phyloP scores from a whole-genome alignment of 2,329 filamentous ascomycete genomes.

The Raffaelea ambrosiae region DNA sequence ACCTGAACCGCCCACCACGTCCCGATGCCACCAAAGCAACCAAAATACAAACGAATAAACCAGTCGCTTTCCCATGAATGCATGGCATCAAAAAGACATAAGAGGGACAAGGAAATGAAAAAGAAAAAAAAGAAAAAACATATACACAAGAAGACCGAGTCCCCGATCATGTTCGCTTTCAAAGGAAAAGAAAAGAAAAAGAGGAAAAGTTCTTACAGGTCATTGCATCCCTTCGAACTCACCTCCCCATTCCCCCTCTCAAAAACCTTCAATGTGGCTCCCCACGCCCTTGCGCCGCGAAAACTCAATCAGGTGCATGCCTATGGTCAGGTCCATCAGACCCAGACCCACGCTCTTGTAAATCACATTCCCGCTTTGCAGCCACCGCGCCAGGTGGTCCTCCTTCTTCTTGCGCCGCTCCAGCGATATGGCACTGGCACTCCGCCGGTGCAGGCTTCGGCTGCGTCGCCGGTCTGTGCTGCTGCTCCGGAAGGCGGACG shows the following conservation, averaged over 20 bases:
- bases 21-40: neutral
- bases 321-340: conserved; percentile 58
- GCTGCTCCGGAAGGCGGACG: conserved; percentile 5
- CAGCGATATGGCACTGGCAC: conserved; percentile 19
- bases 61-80: no score
- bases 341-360: conserved; percentile 62
- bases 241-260: no score
- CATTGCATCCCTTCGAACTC: neutral
- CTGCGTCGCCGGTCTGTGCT: neutral
- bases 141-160: no score
- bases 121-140: no score
- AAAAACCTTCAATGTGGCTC: conserved; percentile 44
- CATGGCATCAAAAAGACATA: no score
- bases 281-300: conserved; percentile 48
- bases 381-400: conserved; percentile 45
- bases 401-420: conserved; percentile 24
- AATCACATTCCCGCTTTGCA: conserved; percentile 54
- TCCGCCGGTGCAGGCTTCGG: conserved; percentile 16
- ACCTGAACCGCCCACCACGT: no score
- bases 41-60: neutral
- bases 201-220: no score
- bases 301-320: conserved; percentile 46
- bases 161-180: no score
- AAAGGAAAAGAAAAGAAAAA: no score
- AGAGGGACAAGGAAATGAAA: no score